phyloP scores from a whole-genome alignment of 768 basidiomycete species.

The Xerocomellus dryophilus region DNA sequence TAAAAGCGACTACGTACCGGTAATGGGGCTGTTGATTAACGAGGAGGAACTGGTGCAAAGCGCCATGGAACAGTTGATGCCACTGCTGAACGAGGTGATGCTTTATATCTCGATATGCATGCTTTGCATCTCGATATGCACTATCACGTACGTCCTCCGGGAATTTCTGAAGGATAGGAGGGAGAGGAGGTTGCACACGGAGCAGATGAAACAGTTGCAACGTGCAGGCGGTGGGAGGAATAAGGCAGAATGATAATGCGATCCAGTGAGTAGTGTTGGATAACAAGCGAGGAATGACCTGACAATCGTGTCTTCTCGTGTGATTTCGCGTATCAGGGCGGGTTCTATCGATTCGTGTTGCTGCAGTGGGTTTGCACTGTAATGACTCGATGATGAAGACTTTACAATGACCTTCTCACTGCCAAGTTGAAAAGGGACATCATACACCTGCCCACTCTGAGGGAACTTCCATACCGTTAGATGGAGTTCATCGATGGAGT shows the following conservation, averaged over 20 bases:
- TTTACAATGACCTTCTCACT: not conserved
- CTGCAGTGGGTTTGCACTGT: not conserved
- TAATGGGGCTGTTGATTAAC: conserved; percentile 21
- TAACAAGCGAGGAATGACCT: not conserved
- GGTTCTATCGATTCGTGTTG: not conserved
- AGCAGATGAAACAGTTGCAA: conserved; percentile 13
- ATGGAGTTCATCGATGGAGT: not conserved
- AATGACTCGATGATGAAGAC: not conserved
- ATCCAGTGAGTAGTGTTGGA: not conserved
- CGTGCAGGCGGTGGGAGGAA: not conserved
- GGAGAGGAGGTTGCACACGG: conserved; percentile 15
- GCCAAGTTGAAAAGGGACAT: not conserved
- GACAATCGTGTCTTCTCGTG: not conserved
- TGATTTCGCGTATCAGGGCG: not conserved
- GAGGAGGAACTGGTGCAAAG: conserved; percentile 14
- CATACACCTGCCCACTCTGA: not conserved
- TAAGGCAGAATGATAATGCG: not conserved
- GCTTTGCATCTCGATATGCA: conserved; percentile 16
- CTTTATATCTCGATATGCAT: conserved; percentile 14
- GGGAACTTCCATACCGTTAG: not conserved
- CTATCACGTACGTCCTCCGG: conserved; percentile 17
- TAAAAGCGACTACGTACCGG: not conserved
- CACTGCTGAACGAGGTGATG: conserved; percentile 7
- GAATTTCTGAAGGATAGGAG: conserved; percentile 18
- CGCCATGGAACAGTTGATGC: conserved; percentile 10